Evolutionary conservation across 1,284 basidiomycete genomes (phyloP).

Genomic region (Melampsora americana): DNA sequence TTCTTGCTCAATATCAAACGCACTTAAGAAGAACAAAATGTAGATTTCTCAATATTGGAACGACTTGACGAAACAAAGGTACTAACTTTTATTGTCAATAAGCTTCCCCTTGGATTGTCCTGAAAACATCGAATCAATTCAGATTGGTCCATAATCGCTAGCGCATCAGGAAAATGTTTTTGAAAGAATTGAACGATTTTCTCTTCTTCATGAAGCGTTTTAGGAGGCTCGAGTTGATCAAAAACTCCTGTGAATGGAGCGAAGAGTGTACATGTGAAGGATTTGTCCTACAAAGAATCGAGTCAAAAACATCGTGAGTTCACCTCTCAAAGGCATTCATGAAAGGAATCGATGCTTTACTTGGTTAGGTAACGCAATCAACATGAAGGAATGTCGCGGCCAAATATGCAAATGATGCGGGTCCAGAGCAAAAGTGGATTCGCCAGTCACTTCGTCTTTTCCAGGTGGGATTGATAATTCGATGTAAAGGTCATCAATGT

Average conservation of each 20-base stretch:
- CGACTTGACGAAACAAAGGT: not conserved
- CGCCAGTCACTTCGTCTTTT: constrained; percentile 47
- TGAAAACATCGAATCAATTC: constrained; percentile 71
- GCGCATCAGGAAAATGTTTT: constrained; percentile 78
- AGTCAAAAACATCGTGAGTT: constrained; percentile 54
- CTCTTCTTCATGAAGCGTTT: constrained; percentile 62
- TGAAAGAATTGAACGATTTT: constrained; percentile 73
- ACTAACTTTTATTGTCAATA: constrained; percentile 88
- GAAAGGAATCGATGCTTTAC: constrained; percentile 57
- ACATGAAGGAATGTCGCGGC: constrained; percentile 97
- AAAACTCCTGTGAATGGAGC: constrained; percentile 77
- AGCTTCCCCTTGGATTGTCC: constrained; percentile 76
- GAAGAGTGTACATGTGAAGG: constrained; percentile 73
- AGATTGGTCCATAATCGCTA: constrained; percentile 75
- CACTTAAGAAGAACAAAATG: not conserved
- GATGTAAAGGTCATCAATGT: constrained; percentile 91
- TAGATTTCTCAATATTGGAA: not conserved
- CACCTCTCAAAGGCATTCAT: not conserved
- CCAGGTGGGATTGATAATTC: constrained; percentile 92
- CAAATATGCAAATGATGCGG: constrained; percentile 96
- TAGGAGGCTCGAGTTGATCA: constrained; percentile 36
- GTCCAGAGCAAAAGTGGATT: constrained; percentile 74
- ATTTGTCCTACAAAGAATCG: constrained; percentile 67
- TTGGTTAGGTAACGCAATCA: constrained; percentile 95
- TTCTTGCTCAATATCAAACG: constrained; percentile 13